Evolutionary conservation across 2,329 filamentous ascomycete genomes (phyloP).

Genomic region (Talaromyces marneffei): DNA sequence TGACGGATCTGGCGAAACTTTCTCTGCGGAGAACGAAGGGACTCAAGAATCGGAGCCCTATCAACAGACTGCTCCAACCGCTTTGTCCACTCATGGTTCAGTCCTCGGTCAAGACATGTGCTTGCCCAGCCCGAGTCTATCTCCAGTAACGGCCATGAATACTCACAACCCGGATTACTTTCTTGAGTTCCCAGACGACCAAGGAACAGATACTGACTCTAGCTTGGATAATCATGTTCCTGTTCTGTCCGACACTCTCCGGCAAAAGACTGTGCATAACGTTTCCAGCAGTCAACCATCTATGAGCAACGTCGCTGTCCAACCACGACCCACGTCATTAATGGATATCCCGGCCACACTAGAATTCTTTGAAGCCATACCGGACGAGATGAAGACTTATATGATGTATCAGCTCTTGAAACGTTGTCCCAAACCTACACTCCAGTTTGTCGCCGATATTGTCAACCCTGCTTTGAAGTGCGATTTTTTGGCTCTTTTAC

Average conservation of each 20-base stretch:
- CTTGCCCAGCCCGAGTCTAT: conserved; percentile 88
- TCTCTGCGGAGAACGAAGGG: conserved; percentile 20
- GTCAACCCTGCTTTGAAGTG: conserved; percentile 94
- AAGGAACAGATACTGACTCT: conserved; percentile 39
- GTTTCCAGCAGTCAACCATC: not conserved
- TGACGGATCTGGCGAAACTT: conserved; percentile 17
- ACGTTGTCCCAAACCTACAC: conserved; percentile 77
- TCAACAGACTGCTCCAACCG: conserved; percentile 22
- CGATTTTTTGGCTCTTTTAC: conserved; percentile 80
- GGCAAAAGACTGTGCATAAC: conserved; percentile 16
- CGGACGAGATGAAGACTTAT: conserved; percentile 85
- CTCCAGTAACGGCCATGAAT: conserved; percentile 76
- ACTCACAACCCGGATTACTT: conserved; percentile 41
- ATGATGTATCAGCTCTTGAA: conserved; percentile 95
- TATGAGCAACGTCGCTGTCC: conserved; percentile 18
- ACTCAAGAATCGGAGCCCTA: conserved; percentile 18
- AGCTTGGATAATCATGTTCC: conserved; percentile 36
- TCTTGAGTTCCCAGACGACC: conserved; percentile 36
- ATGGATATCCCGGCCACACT: conserved; percentile 82
- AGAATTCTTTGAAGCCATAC: conserved; percentile 85
- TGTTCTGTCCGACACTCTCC: conserved; percentile 20
- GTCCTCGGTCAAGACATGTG: conserved; percentile 79
- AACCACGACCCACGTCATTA: conserved; percentile 41
- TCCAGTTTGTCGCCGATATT: conserved; percentile 81
- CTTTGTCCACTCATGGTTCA: conserved; percentile 56